A percentile compares a stretch with the other conserved stretches of the same genome.
Evolutionary conservation across 441 rosid genomes (phyloP).

Genomic region (Theobroma grandiflorum): DNA sequence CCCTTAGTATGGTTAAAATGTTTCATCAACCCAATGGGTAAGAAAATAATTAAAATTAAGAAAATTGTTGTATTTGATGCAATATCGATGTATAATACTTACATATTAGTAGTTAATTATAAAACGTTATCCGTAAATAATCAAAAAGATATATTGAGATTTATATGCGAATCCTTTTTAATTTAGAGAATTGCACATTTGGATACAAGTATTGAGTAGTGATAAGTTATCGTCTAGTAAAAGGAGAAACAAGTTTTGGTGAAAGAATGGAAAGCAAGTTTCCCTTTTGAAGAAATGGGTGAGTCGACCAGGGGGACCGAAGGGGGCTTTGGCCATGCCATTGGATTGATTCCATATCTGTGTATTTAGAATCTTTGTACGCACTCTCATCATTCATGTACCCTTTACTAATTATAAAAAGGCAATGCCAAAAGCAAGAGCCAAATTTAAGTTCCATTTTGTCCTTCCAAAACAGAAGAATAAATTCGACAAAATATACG

Average conservation of each 20-base stretch:
- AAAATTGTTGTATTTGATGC: no score
- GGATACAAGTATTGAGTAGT: not conserved
- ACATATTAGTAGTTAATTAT: no score
- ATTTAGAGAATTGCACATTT: no score
- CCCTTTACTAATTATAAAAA: not conserved
- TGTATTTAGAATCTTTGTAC: not conserved
- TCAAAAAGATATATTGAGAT: no score
- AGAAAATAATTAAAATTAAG: not conserved
- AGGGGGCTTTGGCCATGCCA: not conserved
- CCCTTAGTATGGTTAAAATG: not conserved
- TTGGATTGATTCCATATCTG: not conserved
- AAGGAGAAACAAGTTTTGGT: not conserved
- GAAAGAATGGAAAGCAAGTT: not conserved
- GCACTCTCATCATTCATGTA: not conserved
- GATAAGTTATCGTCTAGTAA: not conserved
- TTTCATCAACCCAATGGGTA: not conserved
- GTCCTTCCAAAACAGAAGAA: no score
- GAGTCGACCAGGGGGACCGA: not conserved
- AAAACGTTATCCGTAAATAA: no score
- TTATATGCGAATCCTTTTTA: no score
- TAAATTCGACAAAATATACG: no score
- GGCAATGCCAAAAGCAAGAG: no score
- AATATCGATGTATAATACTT: no score
- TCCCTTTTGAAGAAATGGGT: not conserved
- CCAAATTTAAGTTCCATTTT: no score